Evolutionary conservation across 2,329 filamentous ascomycete genomes (phyloP).

Genomic region (Alternaria triticina): DNA sequence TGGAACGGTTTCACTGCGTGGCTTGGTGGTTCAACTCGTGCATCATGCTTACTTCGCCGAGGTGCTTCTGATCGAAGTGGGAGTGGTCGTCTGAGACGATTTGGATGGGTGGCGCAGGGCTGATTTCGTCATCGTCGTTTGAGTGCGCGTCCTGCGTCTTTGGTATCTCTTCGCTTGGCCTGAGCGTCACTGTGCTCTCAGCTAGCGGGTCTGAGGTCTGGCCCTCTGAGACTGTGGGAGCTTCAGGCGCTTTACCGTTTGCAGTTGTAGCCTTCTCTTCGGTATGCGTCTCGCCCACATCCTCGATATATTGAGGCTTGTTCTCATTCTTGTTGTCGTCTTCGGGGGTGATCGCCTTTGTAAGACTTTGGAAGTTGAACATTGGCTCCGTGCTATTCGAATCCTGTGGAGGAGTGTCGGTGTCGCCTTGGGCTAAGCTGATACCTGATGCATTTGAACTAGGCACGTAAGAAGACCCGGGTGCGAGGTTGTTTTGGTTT

Average conservation of each 20-base stretch:
- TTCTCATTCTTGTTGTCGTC: constrained; percentile 53
- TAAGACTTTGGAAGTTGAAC: constrained; percentile 90
- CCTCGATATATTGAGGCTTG: constrained; percentile 51
- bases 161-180: constrained; percentile 20
- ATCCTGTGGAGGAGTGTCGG: constrained; percentile 43
- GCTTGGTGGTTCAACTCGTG: constrained; percentile 35
- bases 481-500: constrained; percentile 42
- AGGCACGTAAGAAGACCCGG: constrained; percentile 55
- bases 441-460: constrained; percentile 62
- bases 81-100: constrained; percentile 22
- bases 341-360: constrained; percentile 78
- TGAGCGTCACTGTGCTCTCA: constrained; percentile 39
- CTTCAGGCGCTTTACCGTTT: constrained; percentile 5
- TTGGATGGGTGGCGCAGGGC: constrained; percentile 31
- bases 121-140: constrained; percentile 34
- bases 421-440: constrained; percentile 44
- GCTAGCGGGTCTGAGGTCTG: constrained; percentile 23
- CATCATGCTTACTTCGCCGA: constrained; percentile 41
- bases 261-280: constrained; percentile 6
- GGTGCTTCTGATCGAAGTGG: constrained; percentile 42
- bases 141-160: constrained; percentile 2
- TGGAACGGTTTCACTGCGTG: constrained; percentile 31
- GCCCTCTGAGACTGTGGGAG: background rate
- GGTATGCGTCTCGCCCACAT: constrained; percentile 23
- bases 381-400: constrained; percentile 72